phyloP scores from a whole-genome alignment of 1,284 basidiomycete genomes.

The Wallemia hederae region DNA sequence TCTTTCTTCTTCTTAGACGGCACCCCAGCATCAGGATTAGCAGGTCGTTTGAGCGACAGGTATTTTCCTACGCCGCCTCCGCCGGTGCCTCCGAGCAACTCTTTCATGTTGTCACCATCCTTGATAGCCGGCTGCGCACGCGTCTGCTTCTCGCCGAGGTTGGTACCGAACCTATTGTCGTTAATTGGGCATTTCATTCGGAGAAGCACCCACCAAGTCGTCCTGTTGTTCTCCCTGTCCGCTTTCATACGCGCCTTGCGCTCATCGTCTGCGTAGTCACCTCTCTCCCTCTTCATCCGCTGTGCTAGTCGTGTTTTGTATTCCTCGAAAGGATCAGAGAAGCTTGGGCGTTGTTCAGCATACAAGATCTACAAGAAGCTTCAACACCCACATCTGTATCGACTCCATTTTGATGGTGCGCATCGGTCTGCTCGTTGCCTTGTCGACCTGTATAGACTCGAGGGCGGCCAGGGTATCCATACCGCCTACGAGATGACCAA shows the following conservation, averaged over 20 bases:
- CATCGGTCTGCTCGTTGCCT: slow-evolving; percentile 55
- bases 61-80: background rate
- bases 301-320: slow-evolving; percentile 45
- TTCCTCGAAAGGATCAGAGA: slow-evolving; percentile 52
- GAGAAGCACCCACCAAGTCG: slow-evolving; percentile 7
- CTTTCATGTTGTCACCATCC: background rate
- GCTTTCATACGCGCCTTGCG: slow-evolving; percentile 12
- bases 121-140: background rate
- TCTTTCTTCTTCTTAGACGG: background rate
- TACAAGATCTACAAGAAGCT: background rate
- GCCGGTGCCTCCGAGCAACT: background rate
- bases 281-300: slow-evolving; percentile 36
- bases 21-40: background rate
- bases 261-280: slow-evolving; percentile 14
- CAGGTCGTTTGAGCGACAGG: background rate
- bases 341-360: slow-evolving; percentile 8
- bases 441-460: slow-evolving; percentile 49
- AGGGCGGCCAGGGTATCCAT: slow-evolving; percentile 62
- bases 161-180: slow-evolving; percentile 11
- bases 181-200: background rate
- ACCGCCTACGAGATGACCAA: slow-evolving; percentile 82
- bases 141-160: slow-evolving; percentile 6
- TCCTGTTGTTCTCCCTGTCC: slow-evolving; percentile 26
- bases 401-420: slow-evolving; percentile 52
- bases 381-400: slow-evolving; percentile 33